Percentiles rank a stretch among this genome's conserved stretches.
These are phyloP conservation scores for Botrytis galanthina DNA, from an alignment of 2,329 filamentous ascomycete species.

Conservation along the genomic window DNA sequence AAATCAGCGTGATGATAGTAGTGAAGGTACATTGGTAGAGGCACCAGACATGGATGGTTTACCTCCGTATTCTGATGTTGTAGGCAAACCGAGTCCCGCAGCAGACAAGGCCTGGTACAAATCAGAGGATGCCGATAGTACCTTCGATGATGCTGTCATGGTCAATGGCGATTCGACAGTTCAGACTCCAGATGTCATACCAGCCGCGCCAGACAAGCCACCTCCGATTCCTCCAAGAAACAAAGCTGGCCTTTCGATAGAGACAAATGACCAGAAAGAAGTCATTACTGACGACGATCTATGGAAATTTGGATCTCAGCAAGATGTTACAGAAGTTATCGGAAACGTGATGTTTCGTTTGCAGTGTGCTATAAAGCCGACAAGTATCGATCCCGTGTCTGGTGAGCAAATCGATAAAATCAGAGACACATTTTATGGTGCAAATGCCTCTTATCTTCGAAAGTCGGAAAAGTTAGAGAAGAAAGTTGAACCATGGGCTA, in stretches of 20 bases:
- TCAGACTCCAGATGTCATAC: conserved; percentile 14
- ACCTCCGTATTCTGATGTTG: conserved; percentile 25
- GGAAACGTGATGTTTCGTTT: conserved; percentile 87
- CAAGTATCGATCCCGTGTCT: conserved; percentile 57
- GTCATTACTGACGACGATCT: conserved; percentile 36
- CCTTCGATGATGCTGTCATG: conserved; percentile 33
- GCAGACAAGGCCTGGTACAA: conserved; percentile 5
- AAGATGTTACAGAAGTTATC: conserved; percentile 95
- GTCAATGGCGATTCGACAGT: conserved; percentile 39
- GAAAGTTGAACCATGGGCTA: conserved; percentile 46
- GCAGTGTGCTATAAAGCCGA: conserved; percentile 80
- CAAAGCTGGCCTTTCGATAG: conserved; percentile 37
- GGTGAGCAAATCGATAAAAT: conserved; percentile 80
- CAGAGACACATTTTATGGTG: conserved; percentile 67
- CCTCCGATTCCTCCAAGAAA: conserved; percentile 40
- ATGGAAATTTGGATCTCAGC: conserved; percentile 55
- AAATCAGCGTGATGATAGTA: conserved; percentile 37
- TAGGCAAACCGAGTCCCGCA: not conserved
- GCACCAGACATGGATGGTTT: conserved; percentile 24
- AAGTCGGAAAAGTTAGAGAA: conserved; percentile 48
- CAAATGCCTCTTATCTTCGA: conserved; percentile 58
- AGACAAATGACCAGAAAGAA: conserved; percentile 34
- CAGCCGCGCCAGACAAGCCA: conserved; percentile 34
- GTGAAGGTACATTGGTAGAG: conserved; percentile 43
- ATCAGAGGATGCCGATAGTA: conserved; percentile 12